Evolutionary conservation across 495 filamentous ascomycete species (phyloP), one percentile per base, ranked within the genome.

Genomic region (Cercophora scortea): DNA sequence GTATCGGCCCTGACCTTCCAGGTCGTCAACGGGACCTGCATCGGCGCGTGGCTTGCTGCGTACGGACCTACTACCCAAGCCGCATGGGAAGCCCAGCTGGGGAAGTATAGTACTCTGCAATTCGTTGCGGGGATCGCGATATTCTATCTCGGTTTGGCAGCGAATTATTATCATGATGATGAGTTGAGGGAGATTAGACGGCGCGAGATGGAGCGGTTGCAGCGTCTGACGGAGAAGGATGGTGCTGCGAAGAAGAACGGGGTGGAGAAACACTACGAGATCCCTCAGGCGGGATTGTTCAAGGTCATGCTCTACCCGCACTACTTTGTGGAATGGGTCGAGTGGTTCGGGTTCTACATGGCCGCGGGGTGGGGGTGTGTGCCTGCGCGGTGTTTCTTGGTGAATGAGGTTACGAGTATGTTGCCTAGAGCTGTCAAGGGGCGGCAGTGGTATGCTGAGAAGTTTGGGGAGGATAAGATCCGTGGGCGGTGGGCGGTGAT

Each of bases 311-410:
- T 97, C 49, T 95, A 86, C 71, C 90, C 93, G 53, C 94, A 98
- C 64, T 97, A 95, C 64, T 78, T 93, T 45, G 86, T 82, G 55
- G 93, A 98, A 76, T 98, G 93, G 93, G 67, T 95, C 46, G 94
- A 98, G 72, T 97, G 94, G 93, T 61, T 77, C 16, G 93, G 93
- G 0, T 98, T 89, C 62, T 90, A 81, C 66, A 79, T 95, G 64
- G 70, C 85, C 61, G 82, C 68, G 61, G 77, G 75, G 52, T 62
- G 80, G 50, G 75, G 78, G 17, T 83, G 80, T 70, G 59, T 80
- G 49, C 93, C 93, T 2, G 91, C 88, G 32, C 69, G 90, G 52
- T 73, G 75, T 19, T 98, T 97, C 66, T 58, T 95, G 51, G 47
- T 94, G 13, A 96, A 96, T 64, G 90, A 95, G 63, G 73, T 98